These are phyloP conservation scores for Murraya paniculata DNA, from an alignment of 345 rosid species.

Conservation along the genomic window DNA sequence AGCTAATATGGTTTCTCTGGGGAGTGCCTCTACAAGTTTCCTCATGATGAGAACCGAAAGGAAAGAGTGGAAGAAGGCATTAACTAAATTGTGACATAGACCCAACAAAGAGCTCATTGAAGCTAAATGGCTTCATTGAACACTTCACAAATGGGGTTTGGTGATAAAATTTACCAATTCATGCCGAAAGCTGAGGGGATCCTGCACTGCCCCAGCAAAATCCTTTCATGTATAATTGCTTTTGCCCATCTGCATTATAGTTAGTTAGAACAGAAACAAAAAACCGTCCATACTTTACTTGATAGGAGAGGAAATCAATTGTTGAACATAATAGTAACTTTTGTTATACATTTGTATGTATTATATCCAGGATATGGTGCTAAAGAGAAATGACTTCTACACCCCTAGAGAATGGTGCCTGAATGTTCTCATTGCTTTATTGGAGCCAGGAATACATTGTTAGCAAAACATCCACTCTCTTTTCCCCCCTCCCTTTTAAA, in stretches of 20 bases:
- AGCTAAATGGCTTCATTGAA: neutral
- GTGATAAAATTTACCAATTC: neutral
- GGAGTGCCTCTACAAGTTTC: neutral
- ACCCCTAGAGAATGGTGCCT: neutral
- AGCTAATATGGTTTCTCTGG: neutral
- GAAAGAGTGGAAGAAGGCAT: constrained; percentile 7
- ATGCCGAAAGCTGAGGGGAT: constrained; percentile 6
- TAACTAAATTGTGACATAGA: neutral
- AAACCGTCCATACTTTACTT: constrained; percentile 51
- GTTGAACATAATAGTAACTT: constrained; percentile 20
- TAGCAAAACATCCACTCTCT: neutral
- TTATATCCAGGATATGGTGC: constrained; percentile 14
- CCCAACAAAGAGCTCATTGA: neutral
- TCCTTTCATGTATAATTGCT: constrained; percentile 26
- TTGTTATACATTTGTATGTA: constrained; percentile 3
- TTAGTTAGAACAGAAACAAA: constrained; percentile 38
- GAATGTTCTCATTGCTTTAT: neutral
- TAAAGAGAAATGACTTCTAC: neutral
- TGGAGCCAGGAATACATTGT: constrained; percentile 5
- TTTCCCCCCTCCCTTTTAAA: too few relatives aligned
- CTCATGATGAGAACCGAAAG: neutral
- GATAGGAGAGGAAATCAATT: constrained; percentile 35
- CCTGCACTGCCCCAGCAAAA: constrained; percentile 7
- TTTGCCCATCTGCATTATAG: constrained; percentile 29
- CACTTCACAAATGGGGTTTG: neutral